A percentile compares a stretch with the other conserved stretches of the same genome.
phyloP scores from a whole-genome alignment of 2,329 filamentous ascomycete species.

The Fusarium buxicola region DNA sequence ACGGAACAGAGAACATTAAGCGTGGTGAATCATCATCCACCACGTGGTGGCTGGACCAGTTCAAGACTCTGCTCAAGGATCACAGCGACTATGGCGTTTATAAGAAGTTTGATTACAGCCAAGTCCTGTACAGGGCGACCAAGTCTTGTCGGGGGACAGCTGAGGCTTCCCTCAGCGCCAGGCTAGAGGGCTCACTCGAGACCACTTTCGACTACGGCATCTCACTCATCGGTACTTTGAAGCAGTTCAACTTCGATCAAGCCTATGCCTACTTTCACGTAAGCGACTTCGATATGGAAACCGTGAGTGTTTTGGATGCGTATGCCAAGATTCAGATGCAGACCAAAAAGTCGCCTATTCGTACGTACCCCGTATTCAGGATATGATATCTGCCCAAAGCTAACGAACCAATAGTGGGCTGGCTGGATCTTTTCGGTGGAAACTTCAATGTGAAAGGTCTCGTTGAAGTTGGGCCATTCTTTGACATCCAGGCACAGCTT shows the following conservation, averaged over 20 bases:
- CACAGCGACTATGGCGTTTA: background rate
- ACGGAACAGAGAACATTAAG: background rate
- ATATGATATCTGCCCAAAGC: background rate
- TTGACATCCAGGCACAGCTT: constrained; percentile 1
- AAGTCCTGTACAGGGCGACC: background rate
- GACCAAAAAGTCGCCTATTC: background rate
- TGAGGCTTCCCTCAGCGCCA: background rate
- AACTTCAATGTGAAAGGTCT: constrained; percentile 1
- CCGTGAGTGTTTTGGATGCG: background rate
- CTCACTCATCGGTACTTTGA: background rate
- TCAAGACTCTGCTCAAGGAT: background rate
- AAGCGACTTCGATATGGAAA: background rate
- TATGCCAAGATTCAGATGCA: constrained; percentile 1
- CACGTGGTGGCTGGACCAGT: background rate
- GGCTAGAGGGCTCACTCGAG: background rate
- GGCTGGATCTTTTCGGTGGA: background rate
- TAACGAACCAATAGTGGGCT: background rate
- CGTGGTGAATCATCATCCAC: background rate
- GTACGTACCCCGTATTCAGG: background rate
- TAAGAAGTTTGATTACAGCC: background rate
- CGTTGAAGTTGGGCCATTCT: background rate
- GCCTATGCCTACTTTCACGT: background rate
- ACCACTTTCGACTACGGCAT: background rate
- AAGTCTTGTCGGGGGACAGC: background rate
- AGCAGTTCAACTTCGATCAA: background rate